These are phyloP conservation scores for Apiospora saccharicola DNA, from an alignment of 2,329 filamentous ascomycete genomes.

Conservation along the genomic window DNA sequence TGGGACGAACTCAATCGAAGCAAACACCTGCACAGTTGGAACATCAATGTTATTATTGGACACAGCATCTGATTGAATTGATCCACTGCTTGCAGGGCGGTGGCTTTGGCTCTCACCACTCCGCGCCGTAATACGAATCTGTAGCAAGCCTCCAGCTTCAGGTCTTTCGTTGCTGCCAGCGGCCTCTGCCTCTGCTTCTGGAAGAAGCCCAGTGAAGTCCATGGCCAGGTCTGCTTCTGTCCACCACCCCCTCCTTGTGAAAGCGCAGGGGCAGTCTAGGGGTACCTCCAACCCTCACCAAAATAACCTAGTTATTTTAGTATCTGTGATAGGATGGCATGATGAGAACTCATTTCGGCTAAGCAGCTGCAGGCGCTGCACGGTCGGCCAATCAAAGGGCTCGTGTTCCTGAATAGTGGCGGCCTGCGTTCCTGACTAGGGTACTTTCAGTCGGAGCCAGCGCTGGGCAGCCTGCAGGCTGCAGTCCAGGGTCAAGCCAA, in stretches of 20 bases:
- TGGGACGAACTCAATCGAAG: constrained; percentile 9
- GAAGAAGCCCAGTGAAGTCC: neutral
- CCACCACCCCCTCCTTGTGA: neutral
- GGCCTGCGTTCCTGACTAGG: constrained; percentile 27
- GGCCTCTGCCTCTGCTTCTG: neutral
- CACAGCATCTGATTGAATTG: neutral
- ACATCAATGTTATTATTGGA: neutral
- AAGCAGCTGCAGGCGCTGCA: constrained; percentile 13
- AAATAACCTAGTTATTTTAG: neutral
- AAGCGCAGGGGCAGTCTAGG: neutral
- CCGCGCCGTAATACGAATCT: neutral
- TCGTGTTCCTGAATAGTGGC: constrained; percentile 25
- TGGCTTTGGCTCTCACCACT: neutral
- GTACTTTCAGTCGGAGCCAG: constrained; percentile 12
- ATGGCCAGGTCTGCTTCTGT: neutral
- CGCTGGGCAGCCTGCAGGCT: neutral
- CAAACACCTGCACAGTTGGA: neutral
- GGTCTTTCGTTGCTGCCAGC: neutral
- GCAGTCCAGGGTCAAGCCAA: constrained; percentile 10
- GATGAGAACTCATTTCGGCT: constrained; percentile 19
- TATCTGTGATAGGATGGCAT: constrained; percentile 19
- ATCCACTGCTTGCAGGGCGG: constrained; percentile 7
- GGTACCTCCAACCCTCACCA: constrained; percentile 1
- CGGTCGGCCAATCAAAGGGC: constrained; percentile 23
- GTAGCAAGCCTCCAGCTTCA: neutral